Conservation (phyloP, 495 filamentous ascomycete genomes). For the Xylaria venustula region DNA sequence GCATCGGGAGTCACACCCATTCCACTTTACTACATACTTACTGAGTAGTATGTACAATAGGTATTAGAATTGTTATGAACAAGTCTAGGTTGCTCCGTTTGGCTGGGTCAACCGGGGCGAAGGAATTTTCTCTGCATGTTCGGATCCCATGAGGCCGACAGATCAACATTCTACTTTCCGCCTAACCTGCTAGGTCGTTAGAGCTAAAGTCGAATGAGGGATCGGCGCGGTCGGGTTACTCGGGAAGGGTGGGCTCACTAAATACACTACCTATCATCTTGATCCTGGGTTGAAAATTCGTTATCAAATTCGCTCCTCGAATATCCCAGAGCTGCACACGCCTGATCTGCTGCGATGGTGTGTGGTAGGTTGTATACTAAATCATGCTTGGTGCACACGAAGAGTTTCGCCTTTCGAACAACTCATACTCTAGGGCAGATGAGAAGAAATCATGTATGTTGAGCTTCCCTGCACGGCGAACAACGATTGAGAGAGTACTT, state of each 20-base stretch:
- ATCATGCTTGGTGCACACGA: no score
- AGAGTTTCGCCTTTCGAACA: no score
- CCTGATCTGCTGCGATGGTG: no score
- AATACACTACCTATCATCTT: neutral
- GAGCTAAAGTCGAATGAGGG: neutral
- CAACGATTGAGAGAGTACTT: neutral
- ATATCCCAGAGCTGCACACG: no score
- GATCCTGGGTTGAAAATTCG: neutral
- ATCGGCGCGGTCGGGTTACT: conserved; percentile 2
- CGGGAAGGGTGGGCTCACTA: conserved; percentile 13
- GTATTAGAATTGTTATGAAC: neutral
- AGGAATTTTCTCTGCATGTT: conserved; percentile 13
- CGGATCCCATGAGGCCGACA: conserved; percentile 10
- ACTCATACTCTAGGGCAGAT: no score
- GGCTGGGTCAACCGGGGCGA: conserved; percentile 7
- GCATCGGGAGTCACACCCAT: neutral
- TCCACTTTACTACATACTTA: no score
- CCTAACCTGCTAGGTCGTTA: neutral
- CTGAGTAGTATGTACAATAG: no score
- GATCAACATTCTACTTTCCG: neutral
- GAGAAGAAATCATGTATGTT: no score
- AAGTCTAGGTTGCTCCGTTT: neutral
- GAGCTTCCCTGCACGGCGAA: no score
- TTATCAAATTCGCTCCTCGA: no score
- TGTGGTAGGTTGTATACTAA: no score